A percentile compares a stretch with the other conserved stretches of the same genome.
phyloP scores from a whole-genome alignment of 2,329 filamentous ascomycete genomes.

The Venturia nashicola region DNA sequence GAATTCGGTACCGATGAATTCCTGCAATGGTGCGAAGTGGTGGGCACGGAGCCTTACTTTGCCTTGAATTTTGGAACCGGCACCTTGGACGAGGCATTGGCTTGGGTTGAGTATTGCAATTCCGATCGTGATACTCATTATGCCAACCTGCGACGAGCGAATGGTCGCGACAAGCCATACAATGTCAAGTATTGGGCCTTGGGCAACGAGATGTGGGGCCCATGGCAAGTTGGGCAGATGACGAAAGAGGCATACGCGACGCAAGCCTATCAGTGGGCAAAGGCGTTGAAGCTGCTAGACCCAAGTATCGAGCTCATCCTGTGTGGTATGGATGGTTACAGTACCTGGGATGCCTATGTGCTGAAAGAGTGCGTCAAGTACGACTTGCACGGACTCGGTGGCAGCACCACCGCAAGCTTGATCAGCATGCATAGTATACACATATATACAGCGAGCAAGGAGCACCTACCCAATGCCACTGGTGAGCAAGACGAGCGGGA shows the following conservation, averaged over 20 bases:
- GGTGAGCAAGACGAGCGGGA: constrained; percentile 12
- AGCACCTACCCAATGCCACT: constrained; percentile 25
- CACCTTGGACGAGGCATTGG: constrained; percentile 47
- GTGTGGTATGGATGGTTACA: constrained; percentile 59
- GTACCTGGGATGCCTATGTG: constrained; percentile 61
- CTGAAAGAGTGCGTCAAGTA: constrained; percentile 54
- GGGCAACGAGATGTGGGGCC: constrained; percentile 57
- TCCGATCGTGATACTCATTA: constrained; percentile 66
- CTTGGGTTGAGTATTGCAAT: constrained; percentile 83
- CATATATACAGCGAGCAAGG: constrained; percentile 54
- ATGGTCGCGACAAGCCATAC: constrained; percentile 67
- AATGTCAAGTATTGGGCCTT: constrained; percentile 30
- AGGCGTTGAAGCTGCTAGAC: constrained; percentile 59
- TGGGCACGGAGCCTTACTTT: constrained; percentile 67
- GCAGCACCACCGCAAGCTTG: constrained; percentile 34
- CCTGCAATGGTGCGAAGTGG: constrained; percentile 63
- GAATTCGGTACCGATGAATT: constrained; percentile 80
- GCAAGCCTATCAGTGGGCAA: constrained; percentile 59
- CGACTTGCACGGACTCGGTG: constrained; percentile 36
- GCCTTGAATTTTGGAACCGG: constrained; percentile 67
- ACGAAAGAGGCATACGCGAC: constrained; percentile 59
- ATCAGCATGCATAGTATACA: constrained; percentile 77
- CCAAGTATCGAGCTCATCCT: constrained; percentile 58
- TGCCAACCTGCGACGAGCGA: constrained; percentile 63
- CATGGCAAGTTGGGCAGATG: constrained; percentile 56